phyloP scores from a whole-genome alignment of 345 rosid genomes.

The Cardamine chenopodiifolia region DNA sequence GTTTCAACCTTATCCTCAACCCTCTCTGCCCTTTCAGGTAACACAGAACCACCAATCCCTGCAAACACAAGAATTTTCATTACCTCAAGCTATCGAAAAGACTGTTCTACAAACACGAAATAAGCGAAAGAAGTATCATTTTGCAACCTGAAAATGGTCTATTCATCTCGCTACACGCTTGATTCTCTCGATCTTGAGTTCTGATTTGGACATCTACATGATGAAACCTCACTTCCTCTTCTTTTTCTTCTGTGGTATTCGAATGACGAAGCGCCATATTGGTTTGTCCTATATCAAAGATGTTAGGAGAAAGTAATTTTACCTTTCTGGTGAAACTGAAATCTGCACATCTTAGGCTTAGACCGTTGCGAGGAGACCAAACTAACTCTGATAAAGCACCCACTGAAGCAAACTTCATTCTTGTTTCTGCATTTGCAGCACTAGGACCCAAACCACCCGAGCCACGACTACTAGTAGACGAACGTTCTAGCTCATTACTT shows the following conservation, averaged over 20 bases:
- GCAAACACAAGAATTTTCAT: constrained; percentile 32
- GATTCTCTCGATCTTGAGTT: constrained; percentile 33
- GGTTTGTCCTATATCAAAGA: constrained; percentile 50
- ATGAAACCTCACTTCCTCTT: constrained; percentile 20
- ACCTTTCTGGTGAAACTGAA: constrained; percentile 50
- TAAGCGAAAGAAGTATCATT: background rate
- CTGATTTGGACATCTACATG: constrained; percentile 32
- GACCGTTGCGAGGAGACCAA: constrained; percentile 88
- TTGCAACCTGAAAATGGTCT: constrained; percentile 34
- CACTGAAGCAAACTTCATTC: constrained; percentile 55
- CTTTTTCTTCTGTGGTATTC: constrained; percentile 18
- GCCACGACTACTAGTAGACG: constrained; percentile 29
- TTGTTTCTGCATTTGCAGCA: constrained; percentile 78
- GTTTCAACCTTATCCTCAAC: constrained; percentile 5
- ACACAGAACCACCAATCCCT: constrained; percentile 38
- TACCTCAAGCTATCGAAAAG: background rate
- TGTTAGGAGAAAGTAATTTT: constrained; percentile 45
- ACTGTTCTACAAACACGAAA: background rate
- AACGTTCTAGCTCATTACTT: constrained; percentile 37
- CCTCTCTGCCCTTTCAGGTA: constrained; percentile 31
- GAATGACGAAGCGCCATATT: constrained; percentile 35
- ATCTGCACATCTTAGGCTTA: constrained; percentile 72
- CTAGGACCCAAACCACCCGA: constrained; percentile 36
- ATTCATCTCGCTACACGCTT: constrained; percentile 29
- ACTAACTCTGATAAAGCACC: constrained; percentile 81